Evolutionary conservation across 768 basidiomycete species (phyloP), one percentile per base, ranked within the genome.

Genomic region (Phylloporus sp.): DNA sequence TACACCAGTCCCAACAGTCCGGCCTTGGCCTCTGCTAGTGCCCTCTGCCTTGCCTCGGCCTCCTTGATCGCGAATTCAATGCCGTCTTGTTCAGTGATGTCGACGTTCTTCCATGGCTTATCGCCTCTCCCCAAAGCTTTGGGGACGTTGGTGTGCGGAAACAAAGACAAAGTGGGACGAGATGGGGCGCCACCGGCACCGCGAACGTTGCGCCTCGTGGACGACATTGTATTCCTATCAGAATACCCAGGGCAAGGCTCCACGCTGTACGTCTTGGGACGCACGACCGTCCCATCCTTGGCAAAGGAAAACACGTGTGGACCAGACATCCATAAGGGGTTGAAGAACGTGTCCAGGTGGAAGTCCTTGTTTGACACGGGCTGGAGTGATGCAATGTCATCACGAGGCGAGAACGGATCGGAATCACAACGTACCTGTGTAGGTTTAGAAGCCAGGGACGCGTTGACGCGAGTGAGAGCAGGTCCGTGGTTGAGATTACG

Each of bases 321-420:
- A 33, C 61, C 55, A 2, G 54, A 46, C 52, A 50, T 63, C 74
- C 79, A 34, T 64, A 72, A 28, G 49, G 57, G 33, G 53, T 71
- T 47, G 65, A 72, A 45, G 71, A 79, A 48, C 63, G 71, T 27
- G 72, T 82, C 54, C 63, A 72, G 40, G 73, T 77, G 58, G 71
- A 83, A 64, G 77, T 84, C 65, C 22, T 21, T 43, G 14, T 17
- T 24, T 3, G 29, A n/a, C 26, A n/a, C 13, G 18, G 33, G 21
- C 50, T 52, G 21, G 11, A 9, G 17, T 3, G 10, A 26, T 28
- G 35, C 17, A 6, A 17, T 15, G 22, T 58, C 28, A 49, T 24
- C 6, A 5, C 15, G n/a, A 14, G 27, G 28, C 15, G 8, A 31
- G 8, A 18, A 11, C 1, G 0, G 37, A 26, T 24, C 9, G 1